phyloP scores from a whole-genome alignment of 345 rosid species.

The Populus pruinosa region DNA sequence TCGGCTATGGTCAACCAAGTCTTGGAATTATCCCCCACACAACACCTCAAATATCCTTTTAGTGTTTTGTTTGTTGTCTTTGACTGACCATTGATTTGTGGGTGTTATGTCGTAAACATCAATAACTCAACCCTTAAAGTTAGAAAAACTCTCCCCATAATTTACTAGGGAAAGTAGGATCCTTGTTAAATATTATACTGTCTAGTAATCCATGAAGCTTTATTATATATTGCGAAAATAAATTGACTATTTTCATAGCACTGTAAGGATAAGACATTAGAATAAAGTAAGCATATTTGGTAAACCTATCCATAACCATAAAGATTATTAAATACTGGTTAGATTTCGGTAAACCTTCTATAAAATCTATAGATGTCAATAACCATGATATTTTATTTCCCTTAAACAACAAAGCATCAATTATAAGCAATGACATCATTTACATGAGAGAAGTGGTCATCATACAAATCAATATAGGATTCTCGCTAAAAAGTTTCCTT shows the following conservation, averaged over 20 bases:
- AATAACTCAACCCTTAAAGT: neutral
- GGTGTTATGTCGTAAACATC: too few species aligned
- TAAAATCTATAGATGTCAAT: neutral
- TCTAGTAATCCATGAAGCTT: neutral
- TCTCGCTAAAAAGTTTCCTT: too few species aligned
- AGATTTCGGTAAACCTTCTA: neutral
- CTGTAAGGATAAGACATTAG: neutral
- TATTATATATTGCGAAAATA: neutral
- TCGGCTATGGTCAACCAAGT: neutral
- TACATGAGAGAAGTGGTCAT: too few species aligned
- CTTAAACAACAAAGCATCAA: too few species aligned
- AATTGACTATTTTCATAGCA: too few species aligned
- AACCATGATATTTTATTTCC: neutral
- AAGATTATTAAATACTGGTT: rapidly evolving
- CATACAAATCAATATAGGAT: too few species aligned
- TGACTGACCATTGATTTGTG: neutral
- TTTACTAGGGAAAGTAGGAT: neutral
- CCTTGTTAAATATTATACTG: rapidly evolving
- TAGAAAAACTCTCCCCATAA: neutral
- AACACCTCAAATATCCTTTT: neutral
- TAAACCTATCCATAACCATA: neutral
- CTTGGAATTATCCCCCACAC: neutral
- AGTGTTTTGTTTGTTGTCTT: neutral
- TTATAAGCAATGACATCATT: too few species aligned
- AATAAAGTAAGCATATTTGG: neutral